phyloP scores from a whole-genome alignment of 306 rosid genomes.

The Lathyrus oleraceus region DNA sequence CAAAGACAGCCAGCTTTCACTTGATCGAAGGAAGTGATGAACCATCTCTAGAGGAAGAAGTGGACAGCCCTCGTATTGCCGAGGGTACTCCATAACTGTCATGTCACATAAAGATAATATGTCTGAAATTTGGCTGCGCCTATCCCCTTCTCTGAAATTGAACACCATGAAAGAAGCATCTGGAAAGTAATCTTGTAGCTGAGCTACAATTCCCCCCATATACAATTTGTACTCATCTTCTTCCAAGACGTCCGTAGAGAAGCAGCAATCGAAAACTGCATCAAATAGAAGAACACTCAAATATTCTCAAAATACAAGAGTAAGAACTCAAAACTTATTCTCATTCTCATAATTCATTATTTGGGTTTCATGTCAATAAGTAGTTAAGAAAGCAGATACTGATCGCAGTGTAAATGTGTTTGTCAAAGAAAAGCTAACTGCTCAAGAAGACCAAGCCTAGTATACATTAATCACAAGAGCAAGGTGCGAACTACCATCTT shows the following conservation, averaged over 20 bases:
- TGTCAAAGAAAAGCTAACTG: not conserved
- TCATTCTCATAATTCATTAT: not conserved
- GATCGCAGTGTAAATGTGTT: not conserved
- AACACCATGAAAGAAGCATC: conserved; percentile 98
- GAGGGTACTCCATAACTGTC: conserved; percentile 99
- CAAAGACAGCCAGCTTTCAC: conserved; percentile 97
- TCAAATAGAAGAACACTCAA: conserved; percentile 32
- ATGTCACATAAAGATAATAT: conserved; percentile 83
- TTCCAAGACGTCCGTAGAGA: conserved; percentile 86
- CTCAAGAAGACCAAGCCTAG: conserved; percentile 3
- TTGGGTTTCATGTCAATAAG: not conserved
- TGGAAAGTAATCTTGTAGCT: conserved; percentile 83
- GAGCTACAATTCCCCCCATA: conserved; percentile 81
- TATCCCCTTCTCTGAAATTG: conserved; percentile 94
- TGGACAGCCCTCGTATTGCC: conserved; percentile 86
- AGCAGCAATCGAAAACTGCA: conserved; percentile 97
- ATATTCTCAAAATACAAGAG: conserved; percentile 12
- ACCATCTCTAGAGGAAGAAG: conserved; percentile 90
- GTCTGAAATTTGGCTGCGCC: conserved; percentile 78
- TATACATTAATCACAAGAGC: not conserved
- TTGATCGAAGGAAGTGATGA: conserved; percentile 92
- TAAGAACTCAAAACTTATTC: conserved; percentile 11
- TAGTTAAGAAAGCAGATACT: conserved; percentile 21
- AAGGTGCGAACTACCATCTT: conserved; percentile 17
- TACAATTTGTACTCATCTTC: conserved; percentile 87